phyloP scores from a whole-genome alignment of 495 filamentous ascomycete genomes.

The Neurospora sp. region DNA sequence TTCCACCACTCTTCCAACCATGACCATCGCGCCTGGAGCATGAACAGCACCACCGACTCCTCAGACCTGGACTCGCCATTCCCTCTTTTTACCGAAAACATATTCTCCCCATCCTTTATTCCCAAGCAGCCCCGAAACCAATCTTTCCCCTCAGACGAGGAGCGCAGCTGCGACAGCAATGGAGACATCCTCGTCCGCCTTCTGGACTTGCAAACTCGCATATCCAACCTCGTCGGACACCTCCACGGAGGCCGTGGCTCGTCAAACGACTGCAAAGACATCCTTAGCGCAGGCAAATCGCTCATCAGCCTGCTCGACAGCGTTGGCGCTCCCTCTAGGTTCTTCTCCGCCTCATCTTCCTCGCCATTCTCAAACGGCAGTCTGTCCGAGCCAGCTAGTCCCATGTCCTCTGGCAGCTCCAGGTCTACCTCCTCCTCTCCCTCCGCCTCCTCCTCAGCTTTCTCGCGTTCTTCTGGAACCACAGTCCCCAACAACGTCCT shows the following conservation, averaged over 20 bases:
- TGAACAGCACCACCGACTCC: not conserved
- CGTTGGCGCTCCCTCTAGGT: not conserved
- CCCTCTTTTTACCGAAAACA: not conserved
- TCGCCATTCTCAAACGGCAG: not conserved
- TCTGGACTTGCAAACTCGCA: not conserved
- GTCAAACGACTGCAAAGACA: not conserved
- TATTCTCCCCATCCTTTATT: not conserved
- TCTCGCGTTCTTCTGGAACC: too few relatives aligned
- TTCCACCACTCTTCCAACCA: not conserved
- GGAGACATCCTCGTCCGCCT: not conserved
- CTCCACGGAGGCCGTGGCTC: not conserved
- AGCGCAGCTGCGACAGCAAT: not conserved
- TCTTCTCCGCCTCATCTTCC: not conserved
- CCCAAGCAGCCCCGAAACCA: not conserved
- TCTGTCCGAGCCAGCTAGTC: not conserved
- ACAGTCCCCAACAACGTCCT: not conserved
- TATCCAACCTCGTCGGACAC: not conserved
- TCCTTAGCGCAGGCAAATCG: not conserved
- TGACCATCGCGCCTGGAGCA: not conserved
- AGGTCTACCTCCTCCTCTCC: not conserved
- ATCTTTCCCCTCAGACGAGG: not conserved
- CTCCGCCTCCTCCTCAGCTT: too few relatives aligned
- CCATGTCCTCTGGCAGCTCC: not conserved
- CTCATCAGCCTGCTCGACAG: not conserved
- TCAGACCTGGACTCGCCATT: not conserved